Evolutionary conservation across 495 filamentous ascomycete species (phyloP), one percentile per base, ranked within the genome.

Genomic region (Penicillium argentinense): DNA sequence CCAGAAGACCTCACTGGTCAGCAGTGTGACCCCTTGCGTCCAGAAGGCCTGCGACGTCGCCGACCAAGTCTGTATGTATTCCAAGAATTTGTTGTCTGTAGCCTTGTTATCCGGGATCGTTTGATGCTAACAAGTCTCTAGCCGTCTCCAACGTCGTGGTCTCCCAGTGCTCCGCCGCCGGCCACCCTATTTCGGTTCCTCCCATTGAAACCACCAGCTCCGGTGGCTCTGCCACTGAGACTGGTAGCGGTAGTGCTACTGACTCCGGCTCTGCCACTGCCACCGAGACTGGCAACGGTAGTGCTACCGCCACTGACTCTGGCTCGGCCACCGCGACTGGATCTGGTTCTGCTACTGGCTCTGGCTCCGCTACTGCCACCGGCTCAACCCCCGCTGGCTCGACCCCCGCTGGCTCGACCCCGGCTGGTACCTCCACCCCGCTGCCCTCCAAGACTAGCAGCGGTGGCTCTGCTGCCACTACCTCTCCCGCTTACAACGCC

Each of bases 11-110:
- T 39, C 54, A 7, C 64, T 78, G 19, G 60, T 75, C 34, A 39
- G 44, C 44, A 39, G 38, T 18, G 64, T 76, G 39, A 68, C 65
- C 24, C 73, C 75, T 16, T 78, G 75, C 38, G 69, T 77, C 9
- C 37, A 75, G 56, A 61, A 65, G 47, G 60, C 58, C 11, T 78
- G 74, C 57, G 44, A 45, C 12, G 21, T 53, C 9, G 19, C 52
- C 1, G 74, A 75, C 46, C 73, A 74, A 43, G 56, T 64, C 33
- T 47, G 68, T 67, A 58, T 18, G 62, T 62, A 9, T 39, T n/a
- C n/a, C 5, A 26, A 26, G 5, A 11, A 26, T 11, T 26, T 11
- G 5, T 26, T 26, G 11, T 26, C 5, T 26, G 11, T 26, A 26
- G 5, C 5, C 25, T 26, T n/a, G n/a, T 5, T 26, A 26, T 26